Conservation (phyloP, 176 grass and related monocot species). For the Saccharum officinarum region DNA sequence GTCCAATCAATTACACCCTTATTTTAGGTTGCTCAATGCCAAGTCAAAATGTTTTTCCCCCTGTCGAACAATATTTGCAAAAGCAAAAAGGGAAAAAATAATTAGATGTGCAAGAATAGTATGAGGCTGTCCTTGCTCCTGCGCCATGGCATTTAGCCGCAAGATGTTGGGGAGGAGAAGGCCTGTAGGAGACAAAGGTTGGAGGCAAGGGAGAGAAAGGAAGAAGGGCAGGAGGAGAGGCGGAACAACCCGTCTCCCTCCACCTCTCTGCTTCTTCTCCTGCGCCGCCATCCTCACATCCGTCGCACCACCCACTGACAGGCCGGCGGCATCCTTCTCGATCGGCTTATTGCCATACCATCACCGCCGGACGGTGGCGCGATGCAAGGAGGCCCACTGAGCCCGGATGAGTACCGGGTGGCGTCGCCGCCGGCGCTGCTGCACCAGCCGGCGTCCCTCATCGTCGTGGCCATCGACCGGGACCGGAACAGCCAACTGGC, state of each 20-base stretch:
- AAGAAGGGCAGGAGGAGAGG: constrained; percentile 26
- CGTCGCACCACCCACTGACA: constrained; percentile 10
- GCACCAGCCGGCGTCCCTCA: constrained; percentile 30
- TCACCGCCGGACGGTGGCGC: not conserved
- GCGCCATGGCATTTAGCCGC: constrained; percentile 35
- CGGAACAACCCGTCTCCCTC: constrained; percentile 38
- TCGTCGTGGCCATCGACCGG: constrained; percentile 56
- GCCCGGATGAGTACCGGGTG: constrained; percentile 35
- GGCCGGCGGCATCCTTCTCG: not conserved
- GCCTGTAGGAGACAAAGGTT: constrained; percentile 3
- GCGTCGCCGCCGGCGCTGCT: constrained; percentile 15
- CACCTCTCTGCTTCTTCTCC: constrained; percentile 35
- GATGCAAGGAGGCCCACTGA: constrained; percentile 44
- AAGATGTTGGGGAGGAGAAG: not conserved
- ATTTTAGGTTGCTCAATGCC: constrained; percentile 30
- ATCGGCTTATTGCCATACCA: too few relatives aligned
- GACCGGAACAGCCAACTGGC: constrained; percentile 83
- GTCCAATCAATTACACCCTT: constrained; percentile 5
- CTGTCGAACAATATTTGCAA: not conserved
- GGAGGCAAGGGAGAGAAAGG: constrained; percentile 30
- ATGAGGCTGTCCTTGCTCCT: constrained; percentile 36
- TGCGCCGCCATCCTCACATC: not conserved
- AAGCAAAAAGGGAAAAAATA: not conserved
- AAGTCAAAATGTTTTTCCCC: not conserved
- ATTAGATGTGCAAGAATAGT: constrained; percentile 49